phyloP scores from a whole-genome alignment of 345 rosid species.

The Citrus inodora region DNA sequence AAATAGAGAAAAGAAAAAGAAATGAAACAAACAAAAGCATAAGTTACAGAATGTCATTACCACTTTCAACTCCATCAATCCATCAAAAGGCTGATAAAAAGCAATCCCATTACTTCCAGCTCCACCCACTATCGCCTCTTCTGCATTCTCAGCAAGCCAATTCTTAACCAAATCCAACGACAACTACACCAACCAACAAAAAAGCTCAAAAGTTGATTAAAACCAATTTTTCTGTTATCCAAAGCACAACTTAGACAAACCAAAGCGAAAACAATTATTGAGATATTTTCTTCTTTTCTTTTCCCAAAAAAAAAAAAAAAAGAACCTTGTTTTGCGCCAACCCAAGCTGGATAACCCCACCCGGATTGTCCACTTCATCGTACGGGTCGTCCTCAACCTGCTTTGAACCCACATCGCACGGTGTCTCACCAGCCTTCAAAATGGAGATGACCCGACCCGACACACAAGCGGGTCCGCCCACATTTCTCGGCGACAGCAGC shows the following conservation, averaged over 20 bases:
- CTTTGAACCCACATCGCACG: constrained; percentile 46
- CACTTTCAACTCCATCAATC: constrained; percentile 73
- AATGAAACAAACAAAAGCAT: neutral
- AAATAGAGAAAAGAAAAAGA: neutral
- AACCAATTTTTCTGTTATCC: neutral
- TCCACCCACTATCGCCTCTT: constrained; percentile 43
- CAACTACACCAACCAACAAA: constrained; percentile 28
- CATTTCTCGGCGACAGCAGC: constrained; percentile 62
- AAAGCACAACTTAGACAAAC: neutral
- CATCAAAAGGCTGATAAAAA: constrained; percentile 65
- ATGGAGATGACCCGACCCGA: constrained; percentile 54
- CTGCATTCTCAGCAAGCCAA: constrained; percentile 60
- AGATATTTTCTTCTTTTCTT: no score
- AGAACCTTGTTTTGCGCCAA: constrained; percentile 59
- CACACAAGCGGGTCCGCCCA: constrained; percentile 52
- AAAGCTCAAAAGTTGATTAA: neutral
- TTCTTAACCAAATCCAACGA: constrained; percentile 53
- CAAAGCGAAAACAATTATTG: neutral
- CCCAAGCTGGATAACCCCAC: constrained; percentile 79
- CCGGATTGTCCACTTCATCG: constrained; percentile 57
- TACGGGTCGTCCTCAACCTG: constrained; percentile 67
- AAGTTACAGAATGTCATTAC: constrained; percentile 30
- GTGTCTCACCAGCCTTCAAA: constrained; percentile 50
- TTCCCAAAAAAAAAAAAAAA: neutral
- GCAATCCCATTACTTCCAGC: constrained; percentile 58